Conservation (phyloP, 768 basidiomycete genomes). For the Collybia sordida region DNA sequence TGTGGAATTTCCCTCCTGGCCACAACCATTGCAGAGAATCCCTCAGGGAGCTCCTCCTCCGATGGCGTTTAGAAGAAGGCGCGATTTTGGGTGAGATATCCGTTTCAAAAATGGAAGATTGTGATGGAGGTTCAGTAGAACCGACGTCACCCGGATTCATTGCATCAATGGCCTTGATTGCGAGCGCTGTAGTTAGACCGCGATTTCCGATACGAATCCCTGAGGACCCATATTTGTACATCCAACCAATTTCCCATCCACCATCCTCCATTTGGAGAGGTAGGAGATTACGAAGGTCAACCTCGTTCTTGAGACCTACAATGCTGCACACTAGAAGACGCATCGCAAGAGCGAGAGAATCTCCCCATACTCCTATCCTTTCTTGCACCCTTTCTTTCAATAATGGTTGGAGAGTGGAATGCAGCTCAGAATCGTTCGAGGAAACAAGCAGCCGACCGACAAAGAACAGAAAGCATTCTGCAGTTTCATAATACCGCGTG, state of each 20-base stretch:
- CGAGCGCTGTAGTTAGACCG: constrained; percentile 53
- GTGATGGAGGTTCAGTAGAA: constrained; percentile 11
- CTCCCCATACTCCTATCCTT: constrained; percentile 47
- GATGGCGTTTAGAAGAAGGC: constrained; percentile 14
- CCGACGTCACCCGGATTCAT: constrained; percentile 11
- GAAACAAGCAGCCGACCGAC: constrained; percentile 41
- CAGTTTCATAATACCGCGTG: constrained; percentile 52
- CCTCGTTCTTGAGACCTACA: constrained; percentile 39
- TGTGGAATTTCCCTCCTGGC: constrained; percentile 18
- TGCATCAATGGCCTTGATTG: constrained; percentile 46
- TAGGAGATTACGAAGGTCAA: constrained; percentile 45
- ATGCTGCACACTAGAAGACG: constrained; percentile 45
- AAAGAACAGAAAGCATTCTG: constrained; percentile 56
- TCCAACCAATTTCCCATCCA: constrained; percentile 54
- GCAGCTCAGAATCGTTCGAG: constrained; percentile 32
- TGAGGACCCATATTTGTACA: constrained; percentile 53
- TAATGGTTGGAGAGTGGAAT: constrained; percentile 34
- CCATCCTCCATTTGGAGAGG: constrained; percentile 54
- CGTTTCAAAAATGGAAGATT: constrained; percentile 10
- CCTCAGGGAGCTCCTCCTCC: constrained; percentile 23
- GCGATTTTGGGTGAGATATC: constrained; percentile 6
- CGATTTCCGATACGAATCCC: constrained; percentile 52
- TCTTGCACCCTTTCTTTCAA: constrained; percentile 47
- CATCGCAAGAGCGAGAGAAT: constrained; percentile 57
- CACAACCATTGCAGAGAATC: constrained; percentile 28